Conservation (phyloP, 306 rosid species). For the Hylodesmum podocarpum region DNA sequence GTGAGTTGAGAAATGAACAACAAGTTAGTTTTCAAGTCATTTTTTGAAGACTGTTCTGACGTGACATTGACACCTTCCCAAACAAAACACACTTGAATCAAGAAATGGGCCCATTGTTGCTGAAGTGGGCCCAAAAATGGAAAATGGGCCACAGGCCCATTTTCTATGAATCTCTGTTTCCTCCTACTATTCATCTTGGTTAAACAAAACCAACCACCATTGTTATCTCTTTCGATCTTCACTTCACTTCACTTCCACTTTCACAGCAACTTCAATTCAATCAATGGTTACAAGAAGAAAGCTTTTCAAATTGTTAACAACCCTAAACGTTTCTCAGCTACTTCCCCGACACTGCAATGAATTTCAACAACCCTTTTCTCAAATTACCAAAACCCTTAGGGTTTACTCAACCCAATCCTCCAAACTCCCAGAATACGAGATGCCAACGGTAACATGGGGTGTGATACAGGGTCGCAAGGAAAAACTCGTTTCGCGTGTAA, state of each 20-base stretch:
- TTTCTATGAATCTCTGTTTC: neutral
- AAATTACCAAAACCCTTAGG: slow-evolving; percentile 38
- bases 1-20: neutral
- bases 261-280: slow-evolving; percentile 14
- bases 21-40: slow-evolving; percentile 21
- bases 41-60: slow-evolving; percentile 1
- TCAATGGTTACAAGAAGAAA: slow-evolving; percentile 51
- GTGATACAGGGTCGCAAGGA: slow-evolving; percentile 91
- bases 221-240: neutral
- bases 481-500: slow-evolving; percentile 85
- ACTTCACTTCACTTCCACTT: no score
- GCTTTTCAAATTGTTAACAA: slow-evolving; percentile 31
- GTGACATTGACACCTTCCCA: neutral
- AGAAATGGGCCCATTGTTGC: neutral
- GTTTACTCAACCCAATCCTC: slow-evolving; percentile 60
- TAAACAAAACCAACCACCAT: neutral
- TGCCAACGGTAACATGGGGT: slow-evolving; percentile 98
- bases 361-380: slow-evolving; percentile 20
- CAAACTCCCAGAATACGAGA: slow-evolving; percentile 80
- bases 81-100: neutral
- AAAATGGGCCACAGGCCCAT: neutral
- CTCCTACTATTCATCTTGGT: neutral
- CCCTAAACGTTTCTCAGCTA: slow-evolving; percentile 4
- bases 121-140: neutral
- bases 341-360: slow-evolving; percentile 12